Base-by-base conservation (phyloP, 345 rosid species). In the Eucalyptus polyanthemos region DNA sequence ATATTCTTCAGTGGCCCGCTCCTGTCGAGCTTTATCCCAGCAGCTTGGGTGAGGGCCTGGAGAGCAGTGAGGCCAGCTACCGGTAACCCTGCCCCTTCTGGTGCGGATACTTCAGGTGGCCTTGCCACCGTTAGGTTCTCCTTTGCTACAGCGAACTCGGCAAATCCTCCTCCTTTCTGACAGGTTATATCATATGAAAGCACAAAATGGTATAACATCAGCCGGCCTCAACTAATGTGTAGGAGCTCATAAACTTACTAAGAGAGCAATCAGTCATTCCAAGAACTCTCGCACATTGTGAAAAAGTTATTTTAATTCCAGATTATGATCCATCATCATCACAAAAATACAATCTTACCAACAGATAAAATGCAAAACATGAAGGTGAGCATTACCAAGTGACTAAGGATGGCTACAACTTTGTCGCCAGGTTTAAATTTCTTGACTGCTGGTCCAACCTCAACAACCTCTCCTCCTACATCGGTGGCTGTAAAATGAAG, bases 41-140 rank as follows among this genome's bases (percentile, higher is more conserved):
- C 97, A 47, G 91, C 85, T 60, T 89, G 88, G 12, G 95, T 94
- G 50, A 97, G 93, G 86, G 95, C 95, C 89, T 94, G 94, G 87
- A 92, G 93, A 58, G 98, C 98, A 10, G 98, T 93, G 69, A 97
- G 91, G 90, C 93, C 96, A 34, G 99, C 98, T 51, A 96, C 91
- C 9, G 95, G 95, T 69, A 96, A 93, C 80, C 92, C 94, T 21
- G 98, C 95, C 47, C 92, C 97, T 45, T 95, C 97, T 58, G 96
- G 95, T 88, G 98, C 93, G 16, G 96, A 93, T 45, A 96, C 95
- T 91, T 93, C 97, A 14, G 91, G 91, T 4, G 98, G 96, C 93
- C 98, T 93, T 27, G 89, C 86, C 45, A 92, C 97, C 0, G 95
- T 93, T 87, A 92, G 87, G 88, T 89, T 95, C 90, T 95, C 96